Evolutionary conservation across 305 asterid genomes (phyloP).

Genomic region (Fraxinus xanthoxyloides): DNA sequence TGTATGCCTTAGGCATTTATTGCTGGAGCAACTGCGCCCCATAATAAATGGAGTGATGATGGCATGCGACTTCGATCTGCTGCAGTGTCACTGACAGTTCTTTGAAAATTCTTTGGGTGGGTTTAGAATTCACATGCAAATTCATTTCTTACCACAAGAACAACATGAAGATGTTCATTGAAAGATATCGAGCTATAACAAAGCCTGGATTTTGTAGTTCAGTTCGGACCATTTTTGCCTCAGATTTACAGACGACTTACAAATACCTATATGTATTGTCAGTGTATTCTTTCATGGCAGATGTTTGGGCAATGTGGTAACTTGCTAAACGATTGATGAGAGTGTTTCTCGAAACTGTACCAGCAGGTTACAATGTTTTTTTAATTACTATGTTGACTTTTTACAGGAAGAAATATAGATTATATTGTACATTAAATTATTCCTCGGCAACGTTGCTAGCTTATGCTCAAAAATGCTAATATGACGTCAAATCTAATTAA

Average conservation of each 20-base stretch:
- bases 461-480: neutral
- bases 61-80: slow-evolving; percentile 91
- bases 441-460: neutral
- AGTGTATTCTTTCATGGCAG: neutral
- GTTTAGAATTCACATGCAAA: neutral
- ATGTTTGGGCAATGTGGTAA: neutral
- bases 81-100: slow-evolving; percentile 73
- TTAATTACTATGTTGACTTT: neutral
- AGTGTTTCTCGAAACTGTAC: neutral
- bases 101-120: slow-evolving; percentile 5
- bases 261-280: neutral
- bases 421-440: neutral
- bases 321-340: neutral
- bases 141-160: neutral
- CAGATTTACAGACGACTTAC: neutral
- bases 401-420: neutral
- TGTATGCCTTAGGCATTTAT: slow-evolving; percentile 49
- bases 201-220: neutral
- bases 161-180: neutral
- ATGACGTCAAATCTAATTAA: neutral
- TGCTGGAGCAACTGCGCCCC: slow-evolving; percentile 89
- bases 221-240: neutral
- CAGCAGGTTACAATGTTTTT: no score
- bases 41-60: slow-evolving; percentile 64
- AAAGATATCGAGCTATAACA: neutral